Evolutionary conservation across 441 rosid species (phyloP), one percentile per base, ranked within the genome.

Genomic region (Metrosideros polymorpha): DNA sequence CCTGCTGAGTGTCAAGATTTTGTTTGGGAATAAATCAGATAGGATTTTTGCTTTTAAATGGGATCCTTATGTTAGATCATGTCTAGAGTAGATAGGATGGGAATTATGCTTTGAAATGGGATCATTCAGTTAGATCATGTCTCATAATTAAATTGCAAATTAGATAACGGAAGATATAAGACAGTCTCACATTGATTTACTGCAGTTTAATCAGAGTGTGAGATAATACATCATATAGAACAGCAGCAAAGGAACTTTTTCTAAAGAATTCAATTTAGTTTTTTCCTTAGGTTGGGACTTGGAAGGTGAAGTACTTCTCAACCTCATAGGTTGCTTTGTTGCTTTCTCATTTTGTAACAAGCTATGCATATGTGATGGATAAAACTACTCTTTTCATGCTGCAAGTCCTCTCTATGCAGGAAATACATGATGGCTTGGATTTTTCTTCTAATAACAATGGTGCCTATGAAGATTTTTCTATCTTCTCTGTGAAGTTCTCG

Each of bases 401-500:
- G 79, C 84, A 15, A 82, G 52, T 51, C 42, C 84, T 82, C 55
- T 45, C 84, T 52, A 19, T 88, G 90, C 93, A 96, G 99, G 99
- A 96, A 90, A 90, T 95, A 82, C 99, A 96, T 89, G 93, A 96
- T 55, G 95, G 98, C 29, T 90, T 95, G 89, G 94, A 93, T 84
- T 91, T 93, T 86, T 88, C 94, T 55, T 42, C 7, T 43, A 57
- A 51, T 57, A 83, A 85, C 29, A 84, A 90, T 82, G 91, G 84
- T 30, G 86, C 92, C 84, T 88, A 51, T 56, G 86, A 19, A 12
- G 84, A 47, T 13, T 32, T 93, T 88, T 93, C 95, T 56, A 94
- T 96, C 82, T 95, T 96, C 91, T 96, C 98, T 45, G 94, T 96
- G 42, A 96, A 96, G 90, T 96, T 95, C 91, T 96, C 99, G 82